Conservation (phyloP, 1,139 yeast species). For the Taiozyma sp. region DNA sequence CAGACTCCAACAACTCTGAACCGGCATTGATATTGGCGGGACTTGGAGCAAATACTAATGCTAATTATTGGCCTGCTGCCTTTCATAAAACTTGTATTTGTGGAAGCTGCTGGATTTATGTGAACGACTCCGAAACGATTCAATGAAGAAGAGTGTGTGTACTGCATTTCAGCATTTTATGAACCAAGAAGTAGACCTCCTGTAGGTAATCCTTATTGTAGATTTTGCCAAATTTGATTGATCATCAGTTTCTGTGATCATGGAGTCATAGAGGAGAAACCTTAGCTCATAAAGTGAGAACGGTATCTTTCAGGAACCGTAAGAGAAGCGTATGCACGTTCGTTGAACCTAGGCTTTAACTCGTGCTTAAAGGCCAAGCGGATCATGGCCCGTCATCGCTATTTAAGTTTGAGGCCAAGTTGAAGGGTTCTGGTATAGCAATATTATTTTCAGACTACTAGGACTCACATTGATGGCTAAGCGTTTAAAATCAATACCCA, state of each 20-base stretch:
- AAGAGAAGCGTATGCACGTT: background rate
- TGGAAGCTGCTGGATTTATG: conserved; percentile 67
- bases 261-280: too few species aligned
- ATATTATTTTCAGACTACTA: too few species aligned
- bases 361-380: too few species aligned
- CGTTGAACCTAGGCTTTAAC: background rate
- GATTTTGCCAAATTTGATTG: too few species aligned
- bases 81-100: conserved; percentile 77
- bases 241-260: too few species aligned
- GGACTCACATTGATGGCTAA: too few species aligned
- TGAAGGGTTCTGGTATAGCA: too few species aligned
- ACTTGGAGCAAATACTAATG: conserved; percentile 28
- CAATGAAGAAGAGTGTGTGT: background rate
- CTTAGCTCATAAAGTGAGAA: too few species aligned
- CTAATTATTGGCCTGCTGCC: conserved; percentile 65
- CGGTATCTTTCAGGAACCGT: background rate
- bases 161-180: background rate
- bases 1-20: conserved; percentile 34
- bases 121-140: conserved; percentile 5
- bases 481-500: background rate
- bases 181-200: too few species aligned
- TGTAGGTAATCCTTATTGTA: too few species aligned
- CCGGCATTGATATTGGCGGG: conserved; percentile 14
- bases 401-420: too few species aligned
- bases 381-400: background rate